Evolutionary conservation across 2,329 filamentous ascomycete species (phyloP), one percentile per base, ranked within the genome.

Genomic region (Coniochaeta pulveracea): DNA sequence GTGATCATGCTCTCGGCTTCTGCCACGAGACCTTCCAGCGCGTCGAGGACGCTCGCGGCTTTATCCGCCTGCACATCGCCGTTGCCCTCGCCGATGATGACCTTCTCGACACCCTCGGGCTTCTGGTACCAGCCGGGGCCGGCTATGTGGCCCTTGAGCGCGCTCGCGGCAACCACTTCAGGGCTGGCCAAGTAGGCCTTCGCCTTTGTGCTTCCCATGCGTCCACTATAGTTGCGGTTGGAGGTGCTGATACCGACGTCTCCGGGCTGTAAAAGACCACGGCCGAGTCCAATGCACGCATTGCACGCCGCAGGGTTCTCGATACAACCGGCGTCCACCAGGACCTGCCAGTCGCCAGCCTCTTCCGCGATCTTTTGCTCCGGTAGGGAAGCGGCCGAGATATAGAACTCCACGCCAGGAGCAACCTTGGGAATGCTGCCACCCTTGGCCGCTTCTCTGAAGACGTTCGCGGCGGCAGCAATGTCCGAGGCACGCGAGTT

Each of bases 161-260:
- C 89, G 47, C 84, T 93, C 6, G 91, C 88, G 4, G 89, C 89
- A 1, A 96, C 89, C 3, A 94, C 79, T 49, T 95, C 88, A 1
- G 91, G 88, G 43, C 81, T 89, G 5, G 80, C 82, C 1, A 95
- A 76, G 52, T 94, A 95, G 0, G 85, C 85, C 48, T 85, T 77
- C 0, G 85, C 83, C 5, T 83, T 74, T 3, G 71, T 76, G 10
- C 72, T 79, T 3, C 88, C 88, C 83, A 95, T 93, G 3, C 88
- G 75, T 0, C 86, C 88, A 56, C 88, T 86, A 65, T 88, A 95
- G 55, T 94, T 94, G 9, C 88, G 69, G 62, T 95, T 95, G 33
- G 69, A 77, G 0, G 85, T 84, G 39, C 69, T 78, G 44, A 95
- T 88, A 15, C 86, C 86, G 8, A 86, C 76, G 58, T 95, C 86